These are phyloP conservation scores for Penicillium pulvis DNA, from an alignment of 495 filamentous ascomycete genomes.

Conservation along the genomic window DNA sequence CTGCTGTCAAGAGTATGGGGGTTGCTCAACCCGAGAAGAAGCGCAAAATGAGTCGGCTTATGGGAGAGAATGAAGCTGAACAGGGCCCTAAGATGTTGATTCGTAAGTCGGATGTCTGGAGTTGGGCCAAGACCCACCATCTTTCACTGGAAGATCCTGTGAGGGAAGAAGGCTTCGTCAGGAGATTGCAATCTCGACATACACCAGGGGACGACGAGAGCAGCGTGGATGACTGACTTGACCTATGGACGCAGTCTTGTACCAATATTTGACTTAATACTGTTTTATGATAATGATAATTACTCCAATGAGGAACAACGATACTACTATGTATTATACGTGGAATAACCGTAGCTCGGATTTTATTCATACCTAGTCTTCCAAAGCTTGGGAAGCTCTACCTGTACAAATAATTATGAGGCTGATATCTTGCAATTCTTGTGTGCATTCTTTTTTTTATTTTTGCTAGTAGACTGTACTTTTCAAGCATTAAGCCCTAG, in stretches of 20 bases:
- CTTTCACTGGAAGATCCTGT: conserved; percentile 50
- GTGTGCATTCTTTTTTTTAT: conserved; percentile 26
- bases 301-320: not conserved
- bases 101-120: conserved; percentile 47
- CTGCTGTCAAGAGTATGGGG: conserved; percentile 75
- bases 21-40: conserved; percentile 64
- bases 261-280: not conserved
- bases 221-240: conserved; percentile 7
- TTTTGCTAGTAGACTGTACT: conserved; percentile 28
- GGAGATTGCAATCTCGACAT: conserved; percentile 28
- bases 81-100: conserved; percentile 40
- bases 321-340: no score
- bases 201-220: conserved; percentile 14
- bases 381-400: no score
- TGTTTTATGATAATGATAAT: conserved; percentile 3
- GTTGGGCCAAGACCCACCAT: conserved; percentile 45
- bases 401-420: no score
- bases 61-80: conserved; percentile 30
- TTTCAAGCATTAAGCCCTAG: conserved; percentile 19
- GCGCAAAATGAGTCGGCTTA: conserved; percentile 31
- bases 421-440: conserved; percentile 15
- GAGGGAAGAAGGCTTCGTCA: conserved; percentile 49
- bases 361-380: not conserved
- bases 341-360: not conserved
- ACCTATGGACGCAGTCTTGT: conserved; percentile 1